A percentile compares a stretch with the other conserved stretches of the same genome.
Evolutionary conservation across 306 rosid species (phyloP).

Genomic region (Adenanthera pavonina): DNA sequence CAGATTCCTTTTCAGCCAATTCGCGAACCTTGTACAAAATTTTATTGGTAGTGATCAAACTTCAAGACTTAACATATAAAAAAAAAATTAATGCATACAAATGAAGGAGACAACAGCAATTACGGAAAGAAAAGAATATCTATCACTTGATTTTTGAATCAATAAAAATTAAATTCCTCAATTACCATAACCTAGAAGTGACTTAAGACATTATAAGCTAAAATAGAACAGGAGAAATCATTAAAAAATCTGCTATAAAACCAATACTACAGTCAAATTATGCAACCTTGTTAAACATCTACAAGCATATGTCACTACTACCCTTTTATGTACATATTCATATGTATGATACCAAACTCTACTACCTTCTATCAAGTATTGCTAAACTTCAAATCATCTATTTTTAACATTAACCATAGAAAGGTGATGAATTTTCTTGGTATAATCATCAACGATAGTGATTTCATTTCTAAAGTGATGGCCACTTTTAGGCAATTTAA

Average conservation of each 20-base stretch:
- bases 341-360: slow-evolving; percentile 9
- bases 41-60: slow-evolving; percentile 35
- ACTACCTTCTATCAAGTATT: slow-evolving; percentile 11
- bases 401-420: not conserved
- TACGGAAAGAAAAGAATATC: slow-evolving; percentile 33
- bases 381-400: not conserved
- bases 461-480: slow-evolving; percentile 11
- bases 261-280: not conserved
- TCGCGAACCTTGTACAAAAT: slow-evolving; percentile 56
- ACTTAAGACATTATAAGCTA: slow-evolving; percentile 31
- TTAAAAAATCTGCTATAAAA: slow-evolving; percentile 25
- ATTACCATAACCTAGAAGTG: not conserved
- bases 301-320: not conserved
- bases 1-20: slow-evolving; percentile 70
- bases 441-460: not conserved
- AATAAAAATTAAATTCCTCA: not conserved
- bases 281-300: not conserved
- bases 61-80: slow-evolving; percentile 26
- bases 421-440: slow-evolving; percentile 15
- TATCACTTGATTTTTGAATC: slow-evolving; percentile 9
- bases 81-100: slow-evolving; percentile 16
- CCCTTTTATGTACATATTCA: too few species aligned
- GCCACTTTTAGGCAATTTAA: slow-evolving; percentile 1
- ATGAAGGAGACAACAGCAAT: not conserved
- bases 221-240: slow-evolving; percentile 10